phyloP scores from a whole-genome alignment of 352 stramenopile species.

The Phytophthora rubi region DNA sequence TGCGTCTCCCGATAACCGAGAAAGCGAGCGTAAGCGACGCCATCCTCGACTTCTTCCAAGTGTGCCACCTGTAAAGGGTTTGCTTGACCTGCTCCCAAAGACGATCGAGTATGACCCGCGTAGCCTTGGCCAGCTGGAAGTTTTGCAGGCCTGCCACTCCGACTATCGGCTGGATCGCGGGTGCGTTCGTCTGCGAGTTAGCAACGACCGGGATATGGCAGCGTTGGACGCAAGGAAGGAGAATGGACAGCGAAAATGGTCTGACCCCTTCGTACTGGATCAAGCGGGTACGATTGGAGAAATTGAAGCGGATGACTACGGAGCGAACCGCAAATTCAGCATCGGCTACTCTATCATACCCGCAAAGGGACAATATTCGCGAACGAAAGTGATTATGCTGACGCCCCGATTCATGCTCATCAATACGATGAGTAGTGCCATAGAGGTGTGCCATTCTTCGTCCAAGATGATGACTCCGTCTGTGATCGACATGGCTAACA shows the following conservation, averaged over 20 bases:
- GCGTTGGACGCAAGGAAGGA: conserved; percentile 49
- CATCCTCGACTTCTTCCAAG: conserved; percentile 80
- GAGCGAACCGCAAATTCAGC: conserved; percentile 68
- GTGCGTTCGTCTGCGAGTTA: conserved; percentile 79
- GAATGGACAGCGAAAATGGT: conserved; percentile 71
- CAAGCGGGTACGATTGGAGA: conserved; percentile 79
- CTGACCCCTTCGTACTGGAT: conserved; percentile 71
- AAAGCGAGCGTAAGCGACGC: conserved; percentile 58
- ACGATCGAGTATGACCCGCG: conserved; percentile 61
- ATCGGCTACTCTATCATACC: conserved; percentile 84
- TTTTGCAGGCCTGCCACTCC: conserved; percentile 86
- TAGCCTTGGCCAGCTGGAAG: conserved; percentile 68
- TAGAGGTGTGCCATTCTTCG: conserved; percentile 85
- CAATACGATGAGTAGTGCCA: conserved; percentile 70
- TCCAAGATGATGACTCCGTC: conserved; percentile 59
- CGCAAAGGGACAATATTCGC: conserved; percentile 78
- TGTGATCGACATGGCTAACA: conserved; percentile 49
- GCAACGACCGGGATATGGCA: conserved; percentile 47
- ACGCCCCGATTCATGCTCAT: conserved; percentile 87
- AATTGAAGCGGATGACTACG: conserved; percentile 73
- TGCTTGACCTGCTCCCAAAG: conserved; percentile 85
- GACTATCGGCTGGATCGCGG: conserved; percentile 68
- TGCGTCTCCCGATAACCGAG: conserved; percentile 21
- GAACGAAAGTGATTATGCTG: conserved; percentile 90
- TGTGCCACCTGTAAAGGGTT: conserved; percentile 79